Evolutionary conservation across 2,329 filamentous ascomycete species (phyloP), one percentile per base, ranked within the genome.

Genomic region (Neonectria coccinea): DNA sequence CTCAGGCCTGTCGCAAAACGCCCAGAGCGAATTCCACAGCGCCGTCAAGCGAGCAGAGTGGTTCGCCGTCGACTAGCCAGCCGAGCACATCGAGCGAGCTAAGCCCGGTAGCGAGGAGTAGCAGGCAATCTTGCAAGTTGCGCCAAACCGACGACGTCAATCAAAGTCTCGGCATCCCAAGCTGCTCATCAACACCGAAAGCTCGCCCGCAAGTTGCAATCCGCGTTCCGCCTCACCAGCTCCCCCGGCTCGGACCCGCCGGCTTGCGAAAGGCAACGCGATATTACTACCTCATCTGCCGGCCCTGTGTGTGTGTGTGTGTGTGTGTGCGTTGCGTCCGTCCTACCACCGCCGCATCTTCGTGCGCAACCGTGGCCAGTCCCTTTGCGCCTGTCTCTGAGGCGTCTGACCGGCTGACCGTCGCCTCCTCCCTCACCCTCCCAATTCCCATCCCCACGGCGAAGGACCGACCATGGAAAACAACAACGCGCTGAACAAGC

Each of bases 401-500:
- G 50, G 47, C 44, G 62, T 51, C 58, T 39, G 36, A 39, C 12
- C 33, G 33, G 33, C 33, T 54, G 47, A 31, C 65, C 52, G 51
- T 50, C 62, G 48, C 53, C 57, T 29, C 33, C 12, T 45, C 47
- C 53, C 53, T 52, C 44, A 45, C n/a, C 31, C 54, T 62, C 47
- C 42, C 53, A 52, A 22, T 53, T 27, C 47, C 48, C 52, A 56
- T 48, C 47, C 33, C 31, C 33, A 33, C 55, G 16, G 33, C 51
- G 41, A 27, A 42, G 44, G 41, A 20, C 27, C 69, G 18, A 67
- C 61, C 42, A 64, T 73, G 64, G 73, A 74, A 51, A 73, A 67
- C 69, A 73, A 64, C 67, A 79, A 75, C 66, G 78, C 80, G 12
- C 76, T 87, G 47, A 81, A 79, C 62, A 88, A 86, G 76, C 80